Conservation (phyloP, 2,329 filamentous ascomycete genomes). For the Cadophora gregata region DNA sequence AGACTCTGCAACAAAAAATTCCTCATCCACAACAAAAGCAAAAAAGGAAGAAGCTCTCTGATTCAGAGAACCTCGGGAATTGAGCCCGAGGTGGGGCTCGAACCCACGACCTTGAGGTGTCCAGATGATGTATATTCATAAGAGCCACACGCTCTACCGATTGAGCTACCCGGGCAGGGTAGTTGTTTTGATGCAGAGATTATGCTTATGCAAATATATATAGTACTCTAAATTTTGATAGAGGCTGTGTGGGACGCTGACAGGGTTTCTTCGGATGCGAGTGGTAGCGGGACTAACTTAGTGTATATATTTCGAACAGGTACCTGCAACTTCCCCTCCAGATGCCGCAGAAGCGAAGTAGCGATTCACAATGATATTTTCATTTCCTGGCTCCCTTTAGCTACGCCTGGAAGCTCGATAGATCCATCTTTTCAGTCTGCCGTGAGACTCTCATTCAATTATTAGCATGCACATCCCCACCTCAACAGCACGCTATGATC, state of each 20-base stretch:
- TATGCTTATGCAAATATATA: neutral
- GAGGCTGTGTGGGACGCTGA: no score
- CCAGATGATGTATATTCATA: slow-evolving; percentile 24
- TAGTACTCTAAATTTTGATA: no score
- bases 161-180: slow-evolving; percentile 41
- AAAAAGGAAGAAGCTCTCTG: slow-evolving; percentile 12
- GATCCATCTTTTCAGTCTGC: neutral
- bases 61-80: slow-evolving; percentile 29
- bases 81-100: slow-evolving; percentile 36
- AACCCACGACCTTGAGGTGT: slow-evolving; percentile 35
- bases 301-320: no score
- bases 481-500: neutral
- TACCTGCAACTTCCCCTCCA: no score
- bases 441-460: neutral
- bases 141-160: slow-evolving; percentile 45
- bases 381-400: no score
- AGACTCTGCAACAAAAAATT: neutral
- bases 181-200: neutral
- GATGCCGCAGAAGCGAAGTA: no score
- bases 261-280: no score
- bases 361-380: no score
- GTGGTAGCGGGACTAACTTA: no score
- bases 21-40: slow-evolving; percentile 4
- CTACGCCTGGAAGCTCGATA: no score
- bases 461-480: neutral